Percentiles rank a stretch among this genome's conserved stretches.
Evolutionary conservation across 2,329 filamentous ascomycete genomes (phyloP).

Genomic region (Nannizzia gypsea): DNA sequence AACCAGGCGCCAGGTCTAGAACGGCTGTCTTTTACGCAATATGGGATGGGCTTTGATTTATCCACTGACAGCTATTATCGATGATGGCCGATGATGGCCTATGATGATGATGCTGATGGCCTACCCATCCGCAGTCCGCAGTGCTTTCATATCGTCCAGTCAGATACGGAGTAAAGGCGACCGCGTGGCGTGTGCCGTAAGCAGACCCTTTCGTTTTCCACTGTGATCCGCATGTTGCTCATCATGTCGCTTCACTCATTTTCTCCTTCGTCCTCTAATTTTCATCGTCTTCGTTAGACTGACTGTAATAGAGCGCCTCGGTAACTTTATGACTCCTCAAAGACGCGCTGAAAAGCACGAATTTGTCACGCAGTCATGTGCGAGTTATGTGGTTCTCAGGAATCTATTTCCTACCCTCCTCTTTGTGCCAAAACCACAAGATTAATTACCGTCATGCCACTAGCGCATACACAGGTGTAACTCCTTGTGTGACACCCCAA

Average conservation of each 20-base stretch:
- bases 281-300: background rate
- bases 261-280: background rate
- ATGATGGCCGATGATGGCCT: background rate
- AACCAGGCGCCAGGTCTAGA: background rate
- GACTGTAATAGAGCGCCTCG: background rate
- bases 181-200: background rate
- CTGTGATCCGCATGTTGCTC: background rate
- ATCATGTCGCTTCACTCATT: background rate
- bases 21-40: background rate
- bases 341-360: background rate
- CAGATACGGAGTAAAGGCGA: background rate
- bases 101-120: background rate
- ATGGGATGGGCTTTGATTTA: background rate
- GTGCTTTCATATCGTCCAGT: background rate
- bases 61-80: background rate
- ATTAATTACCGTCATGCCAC: slow-evolving; percentile 1
- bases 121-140: too few species aligned
- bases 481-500: background rate
- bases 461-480: background rate
- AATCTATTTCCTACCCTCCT: background rate
- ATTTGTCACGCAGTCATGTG: slow-evolving; percentile 1
- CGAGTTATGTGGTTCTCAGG: background rate
- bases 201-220: background rate
- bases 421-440: background rate
- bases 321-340: background rate